A percentile compares a stretch with the other conserved stretches of the same genome.
Conservation (phyloP, 345 rosid genomes). For the Ricinus communis region DNA sequence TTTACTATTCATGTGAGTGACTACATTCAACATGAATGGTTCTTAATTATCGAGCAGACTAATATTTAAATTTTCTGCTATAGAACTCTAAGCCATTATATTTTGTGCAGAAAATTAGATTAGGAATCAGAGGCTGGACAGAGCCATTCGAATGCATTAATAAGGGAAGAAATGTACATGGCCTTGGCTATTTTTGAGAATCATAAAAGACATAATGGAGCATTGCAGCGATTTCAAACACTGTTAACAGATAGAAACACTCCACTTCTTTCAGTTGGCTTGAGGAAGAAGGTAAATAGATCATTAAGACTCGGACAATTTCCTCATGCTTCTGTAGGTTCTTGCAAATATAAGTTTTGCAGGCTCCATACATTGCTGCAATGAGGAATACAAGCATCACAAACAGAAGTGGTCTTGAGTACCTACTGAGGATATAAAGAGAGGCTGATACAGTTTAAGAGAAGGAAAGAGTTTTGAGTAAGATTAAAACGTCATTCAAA, state of each 20-base stretch:
- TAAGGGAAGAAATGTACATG: conserved; percentile 34
- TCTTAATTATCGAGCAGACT: too few species aligned
- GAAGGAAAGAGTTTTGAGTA: conserved; percentile 40
- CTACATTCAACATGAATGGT: too few species aligned
- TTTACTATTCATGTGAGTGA: too few species aligned
- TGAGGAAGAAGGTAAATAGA: conserved; percentile 33
- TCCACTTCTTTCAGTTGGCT: conserved; percentile 35
- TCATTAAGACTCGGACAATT: background rate
- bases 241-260: conserved; percentile 29
- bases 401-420: conserved; percentile 36
- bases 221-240: conserved; percentile 30
- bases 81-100: background rate
- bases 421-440: conserved; percentile 40
- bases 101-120: conserved; percentile 33
- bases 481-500: conserved; percentile 7
- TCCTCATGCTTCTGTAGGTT: background rate
- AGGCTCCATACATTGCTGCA: conserved; percentile 46
- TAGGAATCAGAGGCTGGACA: conserved; percentile 38
- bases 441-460: conserved; percentile 45
- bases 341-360: background rate
- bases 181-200: conserved; percentile 39
- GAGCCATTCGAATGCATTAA: conserved; percentile 33
- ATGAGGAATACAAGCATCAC: conserved; percentile 35
- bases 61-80: too few species aligned
- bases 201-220: conserved; percentile 28